Base-by-base conservation (phyloP, 2,329 filamentous ascomycete species). In the Trichoderma sp. region DNA sequence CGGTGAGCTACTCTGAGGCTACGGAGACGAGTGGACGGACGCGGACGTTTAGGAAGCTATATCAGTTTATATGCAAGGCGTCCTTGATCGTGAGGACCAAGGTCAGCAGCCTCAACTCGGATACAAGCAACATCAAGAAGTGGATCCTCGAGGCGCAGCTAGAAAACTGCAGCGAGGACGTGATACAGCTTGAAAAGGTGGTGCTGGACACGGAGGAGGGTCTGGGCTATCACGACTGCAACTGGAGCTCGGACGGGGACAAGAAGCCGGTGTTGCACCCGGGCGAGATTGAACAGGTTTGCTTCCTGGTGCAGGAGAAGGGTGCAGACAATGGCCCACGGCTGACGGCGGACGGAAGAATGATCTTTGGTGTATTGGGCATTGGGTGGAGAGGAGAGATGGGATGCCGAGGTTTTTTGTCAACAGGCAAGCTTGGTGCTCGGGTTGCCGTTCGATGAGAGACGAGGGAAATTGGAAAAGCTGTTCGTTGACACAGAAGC, bases 21-120 rank as follows among this genome's bases (percentile, higher is more conserved):
- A 88, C 87, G n/a, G 85, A 92, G 76, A 90, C 88, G 21, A 88
- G 87, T 74, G 89, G 89, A 3, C 88, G 93, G 64, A 91, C 93
- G 47, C 86, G 96, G 73, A 97, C 94, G 11, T 98, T 98, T 79
- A 87, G 95, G 75, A 98, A 98, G 83, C 84, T 99, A 73, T 99
- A 98, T 81, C 96, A 98, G 81, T 99, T 99, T 79, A 91, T 97
- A 70, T 96, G 95, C 79, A 95, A 97, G 84, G 90, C 93, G 51
- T 92, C 94, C 73, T 85, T 99, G 75, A 93, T 95, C 74, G 95
- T 99, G 72, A 87, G 95, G 74, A 98, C 95, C 1, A 99, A 98
- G 81, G 89, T 94, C 3, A 93, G 92, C 4, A 78, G 86, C 18
- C 62, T 69, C 34, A 61, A 70, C 34, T 70, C 68, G 30, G 56